Base-by-base conservation (phyloP, 208 protist genomes). In the Trypanosomatidae sp. region DNA sequence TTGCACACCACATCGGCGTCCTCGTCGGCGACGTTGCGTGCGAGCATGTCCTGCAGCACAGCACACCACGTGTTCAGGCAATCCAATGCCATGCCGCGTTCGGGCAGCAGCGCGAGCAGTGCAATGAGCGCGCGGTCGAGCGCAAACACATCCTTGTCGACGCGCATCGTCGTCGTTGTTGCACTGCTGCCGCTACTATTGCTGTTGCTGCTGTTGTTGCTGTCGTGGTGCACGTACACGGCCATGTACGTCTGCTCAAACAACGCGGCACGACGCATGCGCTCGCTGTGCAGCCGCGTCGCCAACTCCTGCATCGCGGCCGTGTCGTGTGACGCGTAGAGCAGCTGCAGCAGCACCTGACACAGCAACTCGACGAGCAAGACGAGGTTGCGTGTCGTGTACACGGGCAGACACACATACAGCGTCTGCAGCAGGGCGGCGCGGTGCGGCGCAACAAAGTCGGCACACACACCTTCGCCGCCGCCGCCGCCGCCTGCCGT, bases 71-170 rank as follows among this genome's bases (percentile, higher is more conserved):
- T 70, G 7, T 50, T 52, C 25, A 92, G 52, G 57, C 66, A 72
- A 16, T 18, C 37, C 1, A 71, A 28, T 10, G 65, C 71, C 30
- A 68, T 38, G 18, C 48, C 47, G 20, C 59, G 52, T 46, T 82
- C 63, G 1, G 69, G 76, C 25, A 70, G 58, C 4, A 54, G 25
- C 13, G 61, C 43, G 13, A 81, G 41, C 16, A 81, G 51, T 8
- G 53, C 66, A 6, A 76, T 55, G 30, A 87, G 56, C 18, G 58
- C 78, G 19, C 72, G 72, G 53, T 92, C 79, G 16, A 92, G 48
- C 0, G 68, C 73, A 53, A 92, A 89, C 20, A 92, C 53, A 63
- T 92, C 84, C 33, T 85, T 86, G 51, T 92, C 72, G 10, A 92
- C 33, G 0, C 79, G 48, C 33, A 38, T 10, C 37, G 38, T 43